Conservation (phyloP, 495 filamentous ascomycete species). For the Talaromyces proteolyticus region DNA sequence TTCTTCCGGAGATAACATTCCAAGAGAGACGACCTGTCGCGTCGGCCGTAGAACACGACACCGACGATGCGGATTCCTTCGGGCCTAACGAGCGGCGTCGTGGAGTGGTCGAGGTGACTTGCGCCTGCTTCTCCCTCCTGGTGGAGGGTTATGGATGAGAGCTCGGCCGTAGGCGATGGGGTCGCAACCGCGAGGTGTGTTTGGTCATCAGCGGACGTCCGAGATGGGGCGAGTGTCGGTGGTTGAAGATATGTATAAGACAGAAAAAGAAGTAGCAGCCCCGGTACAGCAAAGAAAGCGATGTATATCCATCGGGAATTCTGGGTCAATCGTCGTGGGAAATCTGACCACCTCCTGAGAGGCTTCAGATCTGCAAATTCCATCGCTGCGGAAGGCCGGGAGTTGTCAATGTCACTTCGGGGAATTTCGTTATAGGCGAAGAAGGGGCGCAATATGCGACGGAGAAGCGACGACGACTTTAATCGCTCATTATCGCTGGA, state of each 20-base stretch:
- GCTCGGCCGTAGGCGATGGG: conserved; percentile 1
- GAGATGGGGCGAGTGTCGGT: background rate
- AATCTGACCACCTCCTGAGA: background rate
- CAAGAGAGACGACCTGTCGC: conserved; percentile 33
- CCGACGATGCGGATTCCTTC: conserved; percentile 16
- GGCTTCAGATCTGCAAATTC: background rate
- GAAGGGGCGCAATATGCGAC: no score
- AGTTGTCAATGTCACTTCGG: no score
- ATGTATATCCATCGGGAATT: background rate
- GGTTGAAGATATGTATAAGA: background rate
- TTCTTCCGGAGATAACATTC: conserved; percentile 42
- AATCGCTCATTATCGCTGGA: no score
- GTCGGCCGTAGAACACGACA: conserved; percentile 38
- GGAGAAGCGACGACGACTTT: no score
- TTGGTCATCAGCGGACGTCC: background rate
- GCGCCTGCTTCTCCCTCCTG: conserved; percentile 1
- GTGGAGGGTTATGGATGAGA: conserved; percentile 5
- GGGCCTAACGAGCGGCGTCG: conserved; percentile 4
- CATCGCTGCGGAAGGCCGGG: background rate
- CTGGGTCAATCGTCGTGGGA: background rate
- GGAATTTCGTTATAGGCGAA: no score
- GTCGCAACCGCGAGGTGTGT: background rate
- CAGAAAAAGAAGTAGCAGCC: background rate
- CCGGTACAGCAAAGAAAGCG: background rate
- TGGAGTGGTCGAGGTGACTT: conserved; percentile 4